Evolutionary conservation across 306 rosid species (phyloP), one percentile per base, ranked within the genome.

Genomic region (Pachyrhizus erosus): DNA sequence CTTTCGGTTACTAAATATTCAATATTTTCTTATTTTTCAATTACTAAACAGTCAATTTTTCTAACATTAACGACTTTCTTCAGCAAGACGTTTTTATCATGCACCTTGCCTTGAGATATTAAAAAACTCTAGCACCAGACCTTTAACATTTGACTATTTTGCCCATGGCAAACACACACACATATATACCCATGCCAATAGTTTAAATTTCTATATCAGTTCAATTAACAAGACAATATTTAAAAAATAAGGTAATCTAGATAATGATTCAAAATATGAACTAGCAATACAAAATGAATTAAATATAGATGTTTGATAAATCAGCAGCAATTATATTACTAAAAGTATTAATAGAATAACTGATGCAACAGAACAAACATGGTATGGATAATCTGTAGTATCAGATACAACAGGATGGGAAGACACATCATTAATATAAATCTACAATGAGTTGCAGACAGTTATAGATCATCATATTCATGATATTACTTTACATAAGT

Each of bases 381-480:
- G 39, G 29, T 42, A 61, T n/a, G 23, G 48, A 62, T 26, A 13
- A 75, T 67, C 24, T 66, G 48, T 24, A 42, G n/a, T n/a, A 42
- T 9, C 65, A 54, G 31, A 29, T 29, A 42, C 52, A 67, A 15
- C 7, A 7, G 39, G 4, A 24, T 60, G 17, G 61, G 27, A 54
- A 43, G 29, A 61, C 9, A 17, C 39, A 57, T 15, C 9, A 52
- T 29, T 57, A 74, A 34, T 27, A 49, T 4, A 49, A 62, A 73
- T 37, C 73, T 49, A 75, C 17, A 40, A 9, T 15, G 21, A 13
- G n/a, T 21, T 40, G n/a, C 18, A 82, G 70, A 12, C 18, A 82
- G 70, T 31, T 73, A 84, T 48, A 74, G 39, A 74, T 79, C 80
- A 55, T 66, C 80, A 73, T 64, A 78, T 78, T 73, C 73, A 31